These are phyloP conservation scores for Strigomonas culicis DNA, from an alignment of 208 protist species.

Conservation along the genomic window DNA sequence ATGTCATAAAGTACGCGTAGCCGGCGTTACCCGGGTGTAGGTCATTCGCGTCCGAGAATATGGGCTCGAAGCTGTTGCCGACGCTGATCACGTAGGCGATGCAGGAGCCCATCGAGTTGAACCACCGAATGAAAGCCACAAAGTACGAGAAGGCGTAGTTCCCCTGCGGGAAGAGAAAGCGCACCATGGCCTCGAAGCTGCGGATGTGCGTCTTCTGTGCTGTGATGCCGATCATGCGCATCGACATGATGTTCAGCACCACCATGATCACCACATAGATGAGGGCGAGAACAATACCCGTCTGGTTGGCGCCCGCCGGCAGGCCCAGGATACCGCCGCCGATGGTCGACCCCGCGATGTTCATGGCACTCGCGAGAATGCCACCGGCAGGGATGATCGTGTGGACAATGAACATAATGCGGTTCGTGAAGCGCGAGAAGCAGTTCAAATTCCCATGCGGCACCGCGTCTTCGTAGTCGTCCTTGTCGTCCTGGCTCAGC, in stretches of 20 bases:
- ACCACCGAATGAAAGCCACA: slow-evolving; percentile 10
- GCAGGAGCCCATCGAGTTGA: slow-evolving; percentile 10
- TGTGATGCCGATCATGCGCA: slow-evolving; percentile 18
- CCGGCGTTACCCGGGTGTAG: neutral
- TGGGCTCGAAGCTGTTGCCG: slow-evolving; percentile 8
- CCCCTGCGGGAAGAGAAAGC: slow-evolving; percentile 10
- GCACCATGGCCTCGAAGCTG: slow-evolving; percentile 21
- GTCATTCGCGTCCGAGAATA: slow-evolving; percentile 7
- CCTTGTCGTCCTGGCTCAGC: neutral
- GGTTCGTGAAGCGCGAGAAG: slow-evolving; percentile 1
- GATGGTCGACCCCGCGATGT: slow-evolving; percentile 12
- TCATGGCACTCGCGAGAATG: slow-evolving; percentile 14
- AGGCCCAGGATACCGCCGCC: slow-evolving; percentile 23
- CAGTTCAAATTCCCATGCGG: neutral
- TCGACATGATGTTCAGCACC: slow-evolving; percentile 28
- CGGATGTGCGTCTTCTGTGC: slow-evolving; percentile 11
- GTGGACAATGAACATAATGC: too few relatives aligned
- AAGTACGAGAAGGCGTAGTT: slow-evolving; percentile 13
- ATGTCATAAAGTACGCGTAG: slow-evolving; percentile 14
- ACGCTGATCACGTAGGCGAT: slow-evolving; percentile 16
- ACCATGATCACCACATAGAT: slow-evolving; percentile 19
- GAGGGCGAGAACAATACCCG: slow-evolving; percentile 18
- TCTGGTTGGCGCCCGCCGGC: slow-evolving; percentile 19
- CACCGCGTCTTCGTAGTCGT: neutral
- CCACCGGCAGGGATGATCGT: slow-evolving; percentile 13